A percentile compares a stretch with the other conserved stretches of the same genome.
Conservation (phyloP, 108 stramenopile genomes). For the Thalassiosira profunda region DNA sequence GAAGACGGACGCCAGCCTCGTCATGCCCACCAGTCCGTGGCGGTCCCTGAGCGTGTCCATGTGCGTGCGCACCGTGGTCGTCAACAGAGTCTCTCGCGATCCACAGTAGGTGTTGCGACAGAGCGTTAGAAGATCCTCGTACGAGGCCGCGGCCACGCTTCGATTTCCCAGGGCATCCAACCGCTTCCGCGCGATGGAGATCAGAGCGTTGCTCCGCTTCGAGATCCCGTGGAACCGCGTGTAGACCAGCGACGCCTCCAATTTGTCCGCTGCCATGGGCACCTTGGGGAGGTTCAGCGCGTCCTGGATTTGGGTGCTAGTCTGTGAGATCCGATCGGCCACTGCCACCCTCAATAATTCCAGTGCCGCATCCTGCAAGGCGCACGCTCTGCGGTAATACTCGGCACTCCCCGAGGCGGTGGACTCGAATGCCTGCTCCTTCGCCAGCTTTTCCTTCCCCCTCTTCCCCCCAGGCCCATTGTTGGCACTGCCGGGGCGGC, state of each 20-base stretch:
- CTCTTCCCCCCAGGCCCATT: not conserved
- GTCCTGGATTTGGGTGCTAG: slow-evolving; percentile 60
- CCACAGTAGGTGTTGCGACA: slow-evolving; percentile 84
- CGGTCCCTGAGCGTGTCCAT: slow-evolving; percentile 84
- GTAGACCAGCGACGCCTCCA: slow-evolving; percentile 87
- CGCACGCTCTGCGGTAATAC: slow-evolving; percentile 82
- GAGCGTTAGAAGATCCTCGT: slow-evolving; percentile 75
- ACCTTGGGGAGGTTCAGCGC: slow-evolving; percentile 64
- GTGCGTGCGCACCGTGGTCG: slow-evolving; percentile 72
- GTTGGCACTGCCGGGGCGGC: slow-evolving; percentile 36
- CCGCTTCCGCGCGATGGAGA: slow-evolving; percentile 65
- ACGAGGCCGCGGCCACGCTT: slow-evolving; percentile 38
- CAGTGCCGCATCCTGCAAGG: slow-evolving; percentile 85
- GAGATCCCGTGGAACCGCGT: slow-evolving; percentile 93
- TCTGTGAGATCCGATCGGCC: slow-evolving; percentile 82
- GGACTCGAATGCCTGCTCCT: slow-evolving; percentile 11
- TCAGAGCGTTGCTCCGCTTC: slow-evolving; percentile 69
- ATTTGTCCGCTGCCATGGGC: slow-evolving; percentile 79
- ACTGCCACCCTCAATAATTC: slow-evolving; percentile 80
- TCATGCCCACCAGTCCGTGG: slow-evolving; percentile 91
- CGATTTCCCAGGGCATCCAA: slow-evolving; percentile 54
- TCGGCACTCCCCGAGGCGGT: slow-evolving; percentile 65
- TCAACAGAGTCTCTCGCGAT: slow-evolving; percentile 67
- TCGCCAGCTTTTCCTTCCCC: not conserved
- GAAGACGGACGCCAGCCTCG: slow-evolving; percentile 86